Percentiles rank a stretch among this genome's conserved stretches.
Conservation (phyloP, 1,284 basidiomycete genomes). For the Ceratobasidium sp. region DNA sequence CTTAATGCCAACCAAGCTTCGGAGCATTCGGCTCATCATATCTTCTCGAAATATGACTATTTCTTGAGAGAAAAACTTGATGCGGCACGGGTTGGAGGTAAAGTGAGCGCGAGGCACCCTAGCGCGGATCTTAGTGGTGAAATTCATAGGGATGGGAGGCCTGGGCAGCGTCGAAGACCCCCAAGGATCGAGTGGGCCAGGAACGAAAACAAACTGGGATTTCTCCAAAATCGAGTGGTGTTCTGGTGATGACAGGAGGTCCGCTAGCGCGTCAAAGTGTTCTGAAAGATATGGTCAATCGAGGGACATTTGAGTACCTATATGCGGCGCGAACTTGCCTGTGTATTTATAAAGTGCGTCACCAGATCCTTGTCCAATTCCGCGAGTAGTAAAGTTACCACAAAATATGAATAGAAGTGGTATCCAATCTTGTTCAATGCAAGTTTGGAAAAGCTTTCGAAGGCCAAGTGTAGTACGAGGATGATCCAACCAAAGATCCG, state of each 20-base stretch:
- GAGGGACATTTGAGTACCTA: neutral
- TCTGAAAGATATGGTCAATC: conserved; percentile 62
- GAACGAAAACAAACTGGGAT: conserved; percentile 94
- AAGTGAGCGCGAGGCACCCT: conserved; percentile 85
- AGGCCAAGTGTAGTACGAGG: conserved; percentile 85
- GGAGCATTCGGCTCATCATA: conserved; percentile 91
- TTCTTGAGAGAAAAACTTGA: conserved; percentile 96
- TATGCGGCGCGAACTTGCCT: conserved; percentile 63
- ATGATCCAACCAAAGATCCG: conserved; percentile 95
- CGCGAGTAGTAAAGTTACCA: conserved; percentile 91
- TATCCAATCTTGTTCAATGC: conserved; percentile 87
- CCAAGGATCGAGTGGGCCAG: conserved; percentile 90
- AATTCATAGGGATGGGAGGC: conserved; percentile 79
- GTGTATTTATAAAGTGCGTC: conserved; percentile 86
- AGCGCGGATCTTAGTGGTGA: conserved; percentile 75
- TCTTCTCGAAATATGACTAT: conserved; percentile 95
- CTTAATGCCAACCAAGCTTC: conserved; percentile 90
- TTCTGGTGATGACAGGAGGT: conserved; percentile 74
- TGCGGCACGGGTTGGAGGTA: conserved; percentile 91
- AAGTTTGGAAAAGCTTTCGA: conserved; percentile 89
- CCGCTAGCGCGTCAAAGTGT: conserved; percentile 87
- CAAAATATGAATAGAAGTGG: conserved; percentile 92
- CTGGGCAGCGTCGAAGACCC: conserved; percentile 85
- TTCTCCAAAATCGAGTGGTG: conserved; percentile 81
- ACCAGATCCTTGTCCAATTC: conserved; percentile 81